Conservation (phyloP, 2,329 filamentous ascomycete genomes). For the Volutella citrinella region DNA sequence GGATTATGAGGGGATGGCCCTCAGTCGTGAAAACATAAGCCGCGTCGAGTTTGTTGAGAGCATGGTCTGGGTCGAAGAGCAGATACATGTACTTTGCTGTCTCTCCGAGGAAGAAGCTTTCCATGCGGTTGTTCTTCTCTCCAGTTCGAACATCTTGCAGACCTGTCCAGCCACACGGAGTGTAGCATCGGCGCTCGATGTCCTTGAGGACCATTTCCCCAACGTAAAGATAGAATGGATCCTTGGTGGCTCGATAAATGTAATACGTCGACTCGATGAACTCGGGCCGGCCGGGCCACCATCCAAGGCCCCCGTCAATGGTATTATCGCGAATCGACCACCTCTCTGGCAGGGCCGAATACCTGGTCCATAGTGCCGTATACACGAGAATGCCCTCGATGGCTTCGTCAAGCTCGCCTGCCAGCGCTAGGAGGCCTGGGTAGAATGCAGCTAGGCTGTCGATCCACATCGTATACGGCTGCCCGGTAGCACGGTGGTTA, state of each 20-base stretch:
- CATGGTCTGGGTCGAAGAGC: constrained; percentile 81
- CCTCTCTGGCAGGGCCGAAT: constrained; percentile 88
- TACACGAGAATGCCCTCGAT: constrained; percentile 87
- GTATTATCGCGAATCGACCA: constrained; percentile 85
- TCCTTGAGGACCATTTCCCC: constrained; percentile 94
- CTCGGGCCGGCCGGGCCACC: constrained; percentile 95
- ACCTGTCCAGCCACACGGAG: constrained; percentile 89
- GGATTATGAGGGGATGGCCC: constrained; percentile 88
- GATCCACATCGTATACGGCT: constrained; percentile 87
- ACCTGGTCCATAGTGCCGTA: constrained; percentile 91
- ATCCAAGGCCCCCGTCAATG: constrained; percentile 82
- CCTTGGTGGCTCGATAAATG: constrained; percentile 86
- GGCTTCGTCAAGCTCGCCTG: constrained; percentile 87
- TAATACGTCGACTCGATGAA: constrained; percentile 98
- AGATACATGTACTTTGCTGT: constrained; percentile 95
- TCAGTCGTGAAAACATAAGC: constrained; percentile 95
- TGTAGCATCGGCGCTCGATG: constrained; percentile 84
- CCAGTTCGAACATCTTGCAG: constrained; percentile 79
- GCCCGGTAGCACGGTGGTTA: constrained; percentile 83
- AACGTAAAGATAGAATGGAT: constrained; percentile 94
- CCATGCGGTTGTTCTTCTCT: constrained; percentile 91
- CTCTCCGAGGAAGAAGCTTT: constrained; percentile 97
- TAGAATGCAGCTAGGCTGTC: constrained; percentile 96
- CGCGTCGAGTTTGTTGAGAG: constrained; percentile 80
- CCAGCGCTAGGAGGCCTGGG: constrained; percentile 79